These are phyloP conservation scores for Aspergillus sclerotioniger DNA, from an alignment of 495 filamentous ascomycete species.

Conservation along the genomic window DNA sequence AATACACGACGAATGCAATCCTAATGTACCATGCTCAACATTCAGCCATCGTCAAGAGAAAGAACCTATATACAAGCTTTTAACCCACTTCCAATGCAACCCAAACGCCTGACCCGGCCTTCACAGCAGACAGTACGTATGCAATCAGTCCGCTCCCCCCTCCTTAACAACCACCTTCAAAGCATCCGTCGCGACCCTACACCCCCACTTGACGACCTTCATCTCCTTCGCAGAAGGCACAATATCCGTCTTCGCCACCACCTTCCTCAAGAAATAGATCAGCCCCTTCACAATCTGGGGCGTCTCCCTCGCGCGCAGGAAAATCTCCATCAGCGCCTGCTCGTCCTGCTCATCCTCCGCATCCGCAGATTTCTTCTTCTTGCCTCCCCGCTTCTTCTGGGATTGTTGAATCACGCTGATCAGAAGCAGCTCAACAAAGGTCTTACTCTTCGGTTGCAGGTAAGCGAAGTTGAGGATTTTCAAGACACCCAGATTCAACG, in stretches of 20 bases:
- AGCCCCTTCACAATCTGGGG: slow-evolving; percentile 67
- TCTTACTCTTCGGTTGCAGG: slow-evolving; percentile 70
- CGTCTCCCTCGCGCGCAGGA: slow-evolving; percentile 56
- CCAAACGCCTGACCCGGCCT: slow-evolving; percentile 5
- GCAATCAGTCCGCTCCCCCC: slow-evolving; percentile 2
- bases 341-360: slow-evolving; percentile 43
- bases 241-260: slow-evolving; percentile 72
- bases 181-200: slow-evolving; percentile 59
- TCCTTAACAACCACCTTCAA: slow-evolving; percentile 49
- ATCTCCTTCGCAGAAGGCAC: slow-evolving; percentile 59
- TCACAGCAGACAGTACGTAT: neutral
- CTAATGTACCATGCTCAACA: no score
- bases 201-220: slow-evolving; percentile 64
- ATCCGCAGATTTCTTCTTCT: slow-evolving; percentile 19
- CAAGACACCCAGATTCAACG: slow-evolving; percentile 61
- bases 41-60: neutral
- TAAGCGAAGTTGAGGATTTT: slow-evolving; percentile 78
- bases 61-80: slow-evolving; percentile 3
- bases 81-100: neutral
- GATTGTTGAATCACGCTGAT: slow-evolving; percentile 69
- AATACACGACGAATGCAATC: neutral
- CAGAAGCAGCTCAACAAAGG: slow-evolving; percentile 76
- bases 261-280: slow-evolving; percentile 75
- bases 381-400: slow-evolving; percentile 36
- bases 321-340: slow-evolving; percentile 60